These are phyloP conservation scores for Pichia sp. DNA, from an alignment of 1,139 yeast species.

Conservation along the genomic window DNA sequence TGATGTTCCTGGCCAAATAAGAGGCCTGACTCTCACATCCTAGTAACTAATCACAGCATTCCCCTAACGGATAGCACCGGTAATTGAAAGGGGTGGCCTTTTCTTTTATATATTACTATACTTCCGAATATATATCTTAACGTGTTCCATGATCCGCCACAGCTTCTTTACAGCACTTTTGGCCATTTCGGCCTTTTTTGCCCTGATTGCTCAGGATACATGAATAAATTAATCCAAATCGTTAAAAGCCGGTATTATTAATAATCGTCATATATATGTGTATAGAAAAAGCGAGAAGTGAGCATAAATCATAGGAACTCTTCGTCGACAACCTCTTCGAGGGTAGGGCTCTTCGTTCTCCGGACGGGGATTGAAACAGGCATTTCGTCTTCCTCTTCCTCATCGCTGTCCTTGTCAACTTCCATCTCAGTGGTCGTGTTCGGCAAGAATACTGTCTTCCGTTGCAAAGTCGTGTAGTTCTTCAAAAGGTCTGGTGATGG, in stretches of 20 bases:
- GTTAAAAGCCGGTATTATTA: neutral
- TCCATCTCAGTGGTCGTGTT: slow-evolving; percentile 7
- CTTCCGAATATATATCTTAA: neutral
- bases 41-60: too few relatives aligned
- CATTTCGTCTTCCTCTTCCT: neutral
- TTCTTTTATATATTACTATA: neutral
- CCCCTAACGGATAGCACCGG: neutral
- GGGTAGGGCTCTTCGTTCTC: slow-evolving; percentile 20
- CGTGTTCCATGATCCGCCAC: neutral
- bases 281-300: neutral
- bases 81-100: neutral
- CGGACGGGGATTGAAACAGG: slow-evolving; percentile 10
- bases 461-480: slow-evolving; percentile 26
- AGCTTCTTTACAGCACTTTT: neutral
- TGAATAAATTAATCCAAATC: neutral
- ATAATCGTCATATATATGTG: neutral
- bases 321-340: slow-evolving; percentile 28
- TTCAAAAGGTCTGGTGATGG: slow-evolving; percentile 8
- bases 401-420: slow-evolving; percentile 4
- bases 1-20: neutral
- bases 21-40: neutral
- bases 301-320: slow-evolving; percentile 20
- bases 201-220: neutral
- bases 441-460: slow-evolving; percentile 26
- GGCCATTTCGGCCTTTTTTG: neutral